A percentile compares a stretch with the other conserved stretches of the same genome.
Evolutionary conservation across 2,329 filamentous ascomycete species (phyloP).

Genomic region (Neurospora sp.): DNA sequence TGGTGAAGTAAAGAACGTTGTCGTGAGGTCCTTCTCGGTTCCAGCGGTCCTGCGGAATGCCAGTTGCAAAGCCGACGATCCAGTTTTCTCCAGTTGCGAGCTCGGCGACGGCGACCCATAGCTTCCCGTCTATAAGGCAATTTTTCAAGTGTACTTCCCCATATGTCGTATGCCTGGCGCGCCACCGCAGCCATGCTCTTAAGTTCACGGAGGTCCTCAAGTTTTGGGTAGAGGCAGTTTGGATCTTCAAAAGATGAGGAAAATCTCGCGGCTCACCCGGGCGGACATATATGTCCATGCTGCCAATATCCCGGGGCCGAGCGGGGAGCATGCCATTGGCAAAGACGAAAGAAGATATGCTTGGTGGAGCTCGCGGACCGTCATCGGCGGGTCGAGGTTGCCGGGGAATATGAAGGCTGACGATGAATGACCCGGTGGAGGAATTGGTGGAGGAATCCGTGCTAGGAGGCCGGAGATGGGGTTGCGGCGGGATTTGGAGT

Average conservation of each 20-base stretch:
- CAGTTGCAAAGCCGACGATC: background rate
- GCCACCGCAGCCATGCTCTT: background rate
- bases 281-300: background rate
- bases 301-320: background rate
- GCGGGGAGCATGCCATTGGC: background rate
- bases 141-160: background rate
- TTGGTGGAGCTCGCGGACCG: background rate
- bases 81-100: background rate
- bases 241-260: background rate
- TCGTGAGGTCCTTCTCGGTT: background rate
- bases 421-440: background rate
- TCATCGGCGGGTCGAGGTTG: background rate
- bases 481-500: background rate
- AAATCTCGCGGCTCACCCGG: background rate
- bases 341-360: background rate
- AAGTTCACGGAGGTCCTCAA: background rate
- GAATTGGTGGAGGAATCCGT: background rate
- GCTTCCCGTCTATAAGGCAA: background rate
- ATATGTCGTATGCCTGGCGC: background rate
- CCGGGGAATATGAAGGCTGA: background rate
- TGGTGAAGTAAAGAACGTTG: background rate
- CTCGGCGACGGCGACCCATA: background rate
- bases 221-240: background rate
- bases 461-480: background rate
- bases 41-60: background rate